Base-by-base conservation (phyloP, 306 rosid species). In the Vigna nakashimae region DNA sequence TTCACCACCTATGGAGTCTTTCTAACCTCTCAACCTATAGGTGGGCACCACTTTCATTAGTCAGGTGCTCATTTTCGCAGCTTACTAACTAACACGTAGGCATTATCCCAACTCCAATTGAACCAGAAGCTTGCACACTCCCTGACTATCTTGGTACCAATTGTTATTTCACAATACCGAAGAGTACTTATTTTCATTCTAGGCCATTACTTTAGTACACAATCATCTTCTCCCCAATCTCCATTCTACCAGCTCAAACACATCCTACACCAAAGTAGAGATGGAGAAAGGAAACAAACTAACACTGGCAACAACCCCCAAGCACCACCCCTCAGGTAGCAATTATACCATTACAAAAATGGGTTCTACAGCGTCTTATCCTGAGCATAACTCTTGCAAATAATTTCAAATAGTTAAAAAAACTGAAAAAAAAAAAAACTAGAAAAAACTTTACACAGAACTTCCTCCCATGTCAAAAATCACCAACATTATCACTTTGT, bases 51-150 rank as follows among this genome's bases (percentile, higher is more conserved):
- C n/a, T 72, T 46, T 58, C 15, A 58, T 7, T 38, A 38, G 40
- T 24, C 65, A 69, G 38, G 4, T 24, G 40, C 51, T 38, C 49
- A 24, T 69, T 69, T 76, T 9, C 26, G 43, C 2, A 45, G 43
- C 65, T 38, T 17, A 46, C 20, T 73, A 65, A 65, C 63, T 72
- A 71, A 65, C 65, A 36, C 18, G 70, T 20, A 24, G 34, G 22
- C 66, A 20, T 28, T 17, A 59, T 76, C 45, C 50, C 58, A 74
- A 65, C 56, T 17, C 74, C 74, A 65, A 79, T 16, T 51, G 30
- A 60, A 60, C 71, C 45, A 79, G 43, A 70, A 50, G 71, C 60
- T 60, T 48, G 65, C 46, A 22, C 64, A 60, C 56, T 34, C 62
- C 45, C 43, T 28, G 32, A 56, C 26, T 53, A 66, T 75, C 50